Percentiles rank a stretch among this genome's conserved stretches.
phyloP scores from a whole-genome alignment of 441 rosid genomes.

The Gossypium gossypioides region DNA sequence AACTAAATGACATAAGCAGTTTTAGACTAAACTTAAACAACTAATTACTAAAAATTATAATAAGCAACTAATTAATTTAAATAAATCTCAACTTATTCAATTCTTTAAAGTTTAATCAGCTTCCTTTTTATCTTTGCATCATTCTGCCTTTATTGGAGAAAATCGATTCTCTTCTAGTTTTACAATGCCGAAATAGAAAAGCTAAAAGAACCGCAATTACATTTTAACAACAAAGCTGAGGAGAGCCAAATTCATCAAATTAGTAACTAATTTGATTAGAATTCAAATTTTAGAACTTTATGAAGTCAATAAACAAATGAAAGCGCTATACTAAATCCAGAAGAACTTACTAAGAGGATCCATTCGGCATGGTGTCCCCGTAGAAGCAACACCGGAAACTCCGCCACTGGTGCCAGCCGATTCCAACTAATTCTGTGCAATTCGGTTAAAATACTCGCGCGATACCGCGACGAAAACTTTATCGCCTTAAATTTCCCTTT shows the following conservation, averaged over 20 bases:
- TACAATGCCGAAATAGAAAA: background rate
- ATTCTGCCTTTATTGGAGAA: background rate
- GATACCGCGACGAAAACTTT: conserved; percentile 68
- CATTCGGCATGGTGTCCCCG: conserved; percentile 68
- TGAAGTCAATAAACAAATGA: background rate
- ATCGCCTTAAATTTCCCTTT: conserved; percentile 76
- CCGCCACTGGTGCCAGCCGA: conserved; percentile 52
- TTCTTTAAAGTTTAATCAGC: background rate
- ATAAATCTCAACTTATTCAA: background rate
- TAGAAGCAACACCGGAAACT: conserved; percentile 81
- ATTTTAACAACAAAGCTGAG: background rate
- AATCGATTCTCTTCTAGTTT: background rate
- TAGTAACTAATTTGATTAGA: background rate
- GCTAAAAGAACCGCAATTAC: background rate
- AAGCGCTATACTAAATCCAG: background rate
- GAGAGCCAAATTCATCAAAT: background rate
- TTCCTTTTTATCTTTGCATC: background rate
- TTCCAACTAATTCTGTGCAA: conserved; percentile 71
- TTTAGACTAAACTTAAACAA: background rate
- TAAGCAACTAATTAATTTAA: background rate
- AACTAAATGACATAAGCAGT: background rate
- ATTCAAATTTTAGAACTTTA: background rate
- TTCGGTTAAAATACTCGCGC: conserved; percentile 79
- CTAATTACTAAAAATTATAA: background rate
- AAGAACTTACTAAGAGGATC: conserved; percentile 64